Base-by-base conservation (phyloP, 148 eudicot genomes). In the Dianthus caryophyllus region DNA sequence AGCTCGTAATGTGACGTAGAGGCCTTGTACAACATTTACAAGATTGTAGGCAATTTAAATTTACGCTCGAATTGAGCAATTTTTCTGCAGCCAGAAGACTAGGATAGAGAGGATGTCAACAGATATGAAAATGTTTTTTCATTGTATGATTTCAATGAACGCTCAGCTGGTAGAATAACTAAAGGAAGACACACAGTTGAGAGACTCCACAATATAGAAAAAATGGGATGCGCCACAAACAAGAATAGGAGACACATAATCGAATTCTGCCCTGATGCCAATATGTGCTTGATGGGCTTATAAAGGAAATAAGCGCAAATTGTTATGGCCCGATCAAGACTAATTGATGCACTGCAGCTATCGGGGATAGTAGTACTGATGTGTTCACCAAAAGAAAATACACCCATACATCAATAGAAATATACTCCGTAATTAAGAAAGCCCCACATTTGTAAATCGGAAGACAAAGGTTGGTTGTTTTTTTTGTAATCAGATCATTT, bases 61-160 rank as follows among this genome's bases (percentile, higher is more conserved):
- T 75, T 39, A 64, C 64, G 78, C 78, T 75, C 78, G 53, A 64
- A 75, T 75, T 75, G 78, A 69, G 78, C 78, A 75, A 69, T 65
- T 75, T 75, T 75, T 75, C 73, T 63, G 69, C 65, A 63, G 30
- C 38, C 57, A 69, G 64, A 51, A 62, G 64, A 61, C 46, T 63
- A 61, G 72, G 33, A 60, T 65, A 74, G 67, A 38, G 46, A 66
- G 25, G 53, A 66, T 43, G 46, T 47, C 52, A 36, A 58, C 52
- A 48, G 36, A 33, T 55, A 64, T n/a, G 21, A 57, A 66, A 33
- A 66, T 44, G 60, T 24, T 73, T 38, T 48, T 71, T 63, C 68
- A 44, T 65, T 22, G 44, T 25, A 36, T 54, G 71, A 54, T 68
- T n/a, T 54, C 22, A 9, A 25, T 55, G 50, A 36, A 22, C 48